Conservation (phyloP, 345 rosid genomes). For the Brassica incana region DNA sequence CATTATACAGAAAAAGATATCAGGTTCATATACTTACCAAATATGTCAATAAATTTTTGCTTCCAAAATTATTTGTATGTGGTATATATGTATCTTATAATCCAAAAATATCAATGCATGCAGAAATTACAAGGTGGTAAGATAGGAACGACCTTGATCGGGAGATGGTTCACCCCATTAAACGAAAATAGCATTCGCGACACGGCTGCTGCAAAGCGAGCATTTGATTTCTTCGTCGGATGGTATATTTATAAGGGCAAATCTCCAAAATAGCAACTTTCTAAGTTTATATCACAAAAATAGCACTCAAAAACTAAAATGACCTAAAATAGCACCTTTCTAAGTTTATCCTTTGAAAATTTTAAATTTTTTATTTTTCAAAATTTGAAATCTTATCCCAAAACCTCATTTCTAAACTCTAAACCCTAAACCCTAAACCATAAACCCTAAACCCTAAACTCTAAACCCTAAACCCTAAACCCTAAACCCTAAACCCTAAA, state of each 20-base stretch:
- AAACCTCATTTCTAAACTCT: no score
- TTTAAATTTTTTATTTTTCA: no score
- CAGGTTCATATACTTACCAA: conserved; percentile 1
- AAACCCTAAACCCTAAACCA: no score
- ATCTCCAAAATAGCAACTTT: no score
- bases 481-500: no score
- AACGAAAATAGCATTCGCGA: not conserved
- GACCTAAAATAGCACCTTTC: no score
- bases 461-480: no score
- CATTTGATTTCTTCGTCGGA: conserved; percentile 30
- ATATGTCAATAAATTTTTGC: not conserved
- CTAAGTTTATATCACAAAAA: no score
- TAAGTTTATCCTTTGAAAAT: no score
- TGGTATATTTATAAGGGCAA: conserved; percentile 6
- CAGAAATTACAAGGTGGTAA: conserved; percentile 21
- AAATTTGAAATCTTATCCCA: no score
- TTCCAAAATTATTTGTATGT: not conserved
- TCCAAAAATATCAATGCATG: not conserved
- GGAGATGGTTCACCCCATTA: conserved; percentile 25
- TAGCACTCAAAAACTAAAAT: no score
- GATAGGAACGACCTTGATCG: conserved; percentile 24
- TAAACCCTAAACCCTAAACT: no score
- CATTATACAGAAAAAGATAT: conserved; percentile 33
- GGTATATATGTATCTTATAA: not conserved
- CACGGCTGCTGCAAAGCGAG: conserved; percentile 29